Base-by-base conservation (phyloP, 768 basidiomycete genomes). In the Rhizopogon vulgaris region DNA sequence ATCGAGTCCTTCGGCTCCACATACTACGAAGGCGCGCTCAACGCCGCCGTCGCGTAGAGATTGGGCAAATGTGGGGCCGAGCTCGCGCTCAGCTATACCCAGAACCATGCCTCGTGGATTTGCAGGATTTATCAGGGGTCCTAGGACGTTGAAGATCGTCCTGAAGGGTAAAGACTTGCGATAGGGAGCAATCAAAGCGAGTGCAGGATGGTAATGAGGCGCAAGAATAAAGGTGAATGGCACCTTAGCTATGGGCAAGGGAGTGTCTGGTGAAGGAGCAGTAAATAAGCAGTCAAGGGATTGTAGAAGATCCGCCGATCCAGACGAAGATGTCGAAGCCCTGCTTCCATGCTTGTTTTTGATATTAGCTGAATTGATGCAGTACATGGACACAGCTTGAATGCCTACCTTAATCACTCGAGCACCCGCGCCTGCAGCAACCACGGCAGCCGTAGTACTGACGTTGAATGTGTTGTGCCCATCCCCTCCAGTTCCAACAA, bases 391-490 rank as follows among this genome's bases (percentile, higher is more conserved):
- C n/a, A 18, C 40, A 3, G 3, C 2, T 22, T 22, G 22, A 22
- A 48, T n/a, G 59, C 78, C 54, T 62, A 90, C 94, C 76, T 99
- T 97, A 66, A 92, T 82, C 2, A 99, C 93, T 32, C 93, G 78
- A 0, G 90, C 90, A 5, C 95, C 95, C 6, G 94, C 90, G 12
- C 94, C 95, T 22, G 94, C 93, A 27, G 94, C 95, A 17, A 97
- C 90, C 55, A 99, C 79, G 1, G 81, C 94, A 2, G 95, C 94
- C 2, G 91, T 86, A 1, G 95, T 97, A 64, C 92, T 94, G 48
- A 97, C 94, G 65, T 98, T 97, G 78, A 94, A 97, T 0, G 94
- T 85, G 62, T 97, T 90, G 68, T 94, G 83, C 0, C 94, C 94
- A 69, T 97, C 96, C 6, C 96, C 95, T 10, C 95, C 66, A 0